A percentile compares a stretch with the other conserved stretches of the same genome.
Conservation (phyloP, 345 rosid species). For the Boechera divaricarpa region DNA sequence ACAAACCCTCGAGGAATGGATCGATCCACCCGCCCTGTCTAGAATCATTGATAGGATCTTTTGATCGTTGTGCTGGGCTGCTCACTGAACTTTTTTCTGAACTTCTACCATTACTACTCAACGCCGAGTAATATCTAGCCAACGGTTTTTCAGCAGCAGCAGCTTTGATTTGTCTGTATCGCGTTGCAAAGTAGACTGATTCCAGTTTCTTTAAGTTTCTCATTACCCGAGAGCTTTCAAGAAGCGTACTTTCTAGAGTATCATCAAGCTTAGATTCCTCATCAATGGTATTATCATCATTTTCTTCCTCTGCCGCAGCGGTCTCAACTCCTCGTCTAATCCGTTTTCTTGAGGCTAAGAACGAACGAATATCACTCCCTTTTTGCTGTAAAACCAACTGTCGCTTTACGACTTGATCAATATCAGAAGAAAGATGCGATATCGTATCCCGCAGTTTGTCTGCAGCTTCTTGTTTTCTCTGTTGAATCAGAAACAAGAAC, state of each 20-base stretch:
- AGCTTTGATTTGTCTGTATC: slow-evolving; percentile 55
- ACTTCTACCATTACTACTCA: slow-evolving; percentile 64
- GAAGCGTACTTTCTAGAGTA: slow-evolving; percentile 45
- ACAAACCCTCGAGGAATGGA: slow-evolving; percentile 92
- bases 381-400: slow-evolving; percentile 59
- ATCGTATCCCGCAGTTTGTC: slow-evolving; percentile 69
- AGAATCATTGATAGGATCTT: slow-evolving; percentile 51
- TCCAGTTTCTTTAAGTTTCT: slow-evolving; percentile 87
- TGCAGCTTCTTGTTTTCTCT: slow-evolving; percentile 75
- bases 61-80: slow-evolving; percentile 45
- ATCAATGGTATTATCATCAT: slow-evolving; percentile 2
- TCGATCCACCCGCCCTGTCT: slow-evolving; percentile 80
- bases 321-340: slow-evolving; percentile 48
- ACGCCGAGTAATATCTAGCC: slow-evolving; percentile 53
- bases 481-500: slow-evolving; percentile 76
- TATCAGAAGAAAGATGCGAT: slow-evolving; percentile 77
- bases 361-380: slow-evolving; percentile 40
- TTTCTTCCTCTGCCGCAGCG: slow-evolving; percentile 1
- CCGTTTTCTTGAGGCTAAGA: slow-evolving; percentile 71
- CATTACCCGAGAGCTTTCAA: slow-evolving; percentile 74
- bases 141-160: slow-evolving; percentile 44
- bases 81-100: slow-evolving; percentile 80
- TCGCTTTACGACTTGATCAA: slow-evolving; percentile 74
- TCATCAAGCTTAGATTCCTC: slow-evolving; percentile 13
- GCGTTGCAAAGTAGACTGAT: slow-evolving; percentile 82